phyloP scores from a whole-genome alignment of 1,139 yeast genomes.

The Taphrina sp. region DNA sequence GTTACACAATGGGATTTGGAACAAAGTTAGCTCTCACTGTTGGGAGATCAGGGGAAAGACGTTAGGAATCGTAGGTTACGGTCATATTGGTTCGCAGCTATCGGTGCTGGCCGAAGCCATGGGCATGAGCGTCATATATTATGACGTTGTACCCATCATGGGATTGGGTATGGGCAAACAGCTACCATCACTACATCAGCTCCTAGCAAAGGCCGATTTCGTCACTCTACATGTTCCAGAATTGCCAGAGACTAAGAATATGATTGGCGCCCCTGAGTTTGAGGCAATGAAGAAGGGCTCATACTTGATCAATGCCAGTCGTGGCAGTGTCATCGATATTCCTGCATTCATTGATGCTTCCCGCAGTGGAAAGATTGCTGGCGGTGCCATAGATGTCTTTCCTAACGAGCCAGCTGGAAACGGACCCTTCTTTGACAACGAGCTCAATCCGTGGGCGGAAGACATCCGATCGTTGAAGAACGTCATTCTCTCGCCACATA shows the following conservation, averaged over 20 bases:
- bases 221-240: slow-evolving; percentile 95
- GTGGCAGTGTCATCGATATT: slow-evolving; percentile 97
- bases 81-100: slow-evolving; percentile 97
- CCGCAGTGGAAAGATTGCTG: slow-evolving; percentile 91
- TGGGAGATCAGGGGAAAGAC: slow-evolving; percentile 99
- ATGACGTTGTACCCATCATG: slow-evolving; percentile 91
- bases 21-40: slow-evolving; percentile 89
- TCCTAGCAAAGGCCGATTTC: slow-evolving; percentile 78
- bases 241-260: slow-evolving; percentile 83
- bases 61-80: slow-evolving; percentile 94
- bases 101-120: slow-evolving; percentile 95
- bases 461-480: slow-evolving; percentile 82
- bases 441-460: slow-evolving; percentile 76
- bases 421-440: slow-evolving; percentile 74
- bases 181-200: slow-evolving; percentile 78
- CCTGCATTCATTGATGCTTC: slow-evolving; percentile 89
- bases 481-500: slow-evolving; percentile 92
- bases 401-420: slow-evolving; percentile 98
- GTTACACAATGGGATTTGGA: slow-evolving; percentile 97
- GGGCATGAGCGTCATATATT: slow-evolving; percentile 96
- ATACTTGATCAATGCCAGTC: slow-evolving; percentile 88
- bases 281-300: slow-evolving; percentile 97
- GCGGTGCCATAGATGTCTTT: slow-evolving; percentile 95
- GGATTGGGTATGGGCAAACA: slow-evolving; percentile 95
- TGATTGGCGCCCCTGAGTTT: slow-evolving; percentile 86